Base-by-base conservation (phyloP, 805 yeast genomes). In the Ogataea ramenticola region DNA sequence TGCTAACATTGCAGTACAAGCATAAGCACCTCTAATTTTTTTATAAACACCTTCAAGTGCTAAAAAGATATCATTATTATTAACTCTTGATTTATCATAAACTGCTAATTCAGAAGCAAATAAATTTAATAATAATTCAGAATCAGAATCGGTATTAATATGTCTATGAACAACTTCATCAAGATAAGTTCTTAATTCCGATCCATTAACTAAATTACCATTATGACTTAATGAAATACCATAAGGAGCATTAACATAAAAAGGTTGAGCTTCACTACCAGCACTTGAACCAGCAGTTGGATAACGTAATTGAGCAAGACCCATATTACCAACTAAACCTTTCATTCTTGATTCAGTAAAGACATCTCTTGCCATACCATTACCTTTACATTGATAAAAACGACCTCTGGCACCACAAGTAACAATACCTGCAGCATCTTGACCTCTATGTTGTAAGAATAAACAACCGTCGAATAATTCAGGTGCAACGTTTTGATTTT, bases 341-440 rank as follows among this genome's bases (percentile, higher is more conserved):
- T 67, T 57, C 76, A 91, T 77, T 59, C 98, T 77, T 38, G 69
- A 66, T 61, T 80, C 86, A 39, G 96, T 88, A 77, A 93, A 93
- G 31, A 93, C 99, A 60, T 93, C 99, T 57, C 95, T 77, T 46
- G 96, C 98, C 96, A 93, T 87, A 52, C 99, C 99, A 64, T 89
- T 91, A 56, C 99, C 99, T 69, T 93, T 93, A 66, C 99, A 93
- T 68, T 91, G 98, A 68, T 87, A 90, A 46, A 93, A 76, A 47
- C 99, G 76, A 51, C 98, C 99, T 49, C 91, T 80, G 38, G 84
- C 72, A 43, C 96, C 98, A 63, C 96, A 88, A 8, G 99, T 93
- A 21, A 88, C 93, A 44, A 93, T 91, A 50, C 99, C 99, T n/a
- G 97, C 96, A 11, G 99, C 99, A 64, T 93, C 99, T 69, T 93